phyloP scores from a whole-genome alignment of 176 grass and related monocot genomes.

The Bromus sterilis region DNA sequence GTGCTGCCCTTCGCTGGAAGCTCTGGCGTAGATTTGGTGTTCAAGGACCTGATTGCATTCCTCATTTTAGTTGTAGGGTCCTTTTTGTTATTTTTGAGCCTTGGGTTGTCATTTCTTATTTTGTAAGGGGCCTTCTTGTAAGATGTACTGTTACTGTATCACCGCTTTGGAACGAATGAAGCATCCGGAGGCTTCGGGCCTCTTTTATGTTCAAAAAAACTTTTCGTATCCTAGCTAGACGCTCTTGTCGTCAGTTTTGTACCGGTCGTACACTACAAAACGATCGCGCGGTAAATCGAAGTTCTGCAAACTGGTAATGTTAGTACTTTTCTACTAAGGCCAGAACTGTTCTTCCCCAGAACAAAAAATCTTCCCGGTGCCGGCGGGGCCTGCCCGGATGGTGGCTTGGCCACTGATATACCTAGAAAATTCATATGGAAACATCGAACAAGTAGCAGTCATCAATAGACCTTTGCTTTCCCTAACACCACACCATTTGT shows the following conservation, averaged over 20 bases:
- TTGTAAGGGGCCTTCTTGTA: too few relatives aligned
- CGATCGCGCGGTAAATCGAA: not conserved
- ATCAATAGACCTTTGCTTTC: conserved; percentile 4
- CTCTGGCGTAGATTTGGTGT: too few relatives aligned
- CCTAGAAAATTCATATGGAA: not conserved
- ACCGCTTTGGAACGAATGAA: too few relatives aligned
- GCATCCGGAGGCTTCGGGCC: too few relatives aligned
- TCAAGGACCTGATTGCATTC: too few relatives aligned
- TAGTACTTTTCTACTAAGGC: not conserved
- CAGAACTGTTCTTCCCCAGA: not conserved
- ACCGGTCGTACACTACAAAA: not conserved
- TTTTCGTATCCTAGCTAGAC: too few relatives aligned
- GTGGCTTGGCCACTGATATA: not conserved
- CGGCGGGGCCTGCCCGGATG: not conserved
- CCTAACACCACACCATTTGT: not conserved
- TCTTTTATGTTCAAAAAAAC: too few relatives aligned
- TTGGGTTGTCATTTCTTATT: too few relatives aligned
- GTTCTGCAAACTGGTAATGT: not conserved
- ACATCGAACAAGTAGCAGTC: not conserved
- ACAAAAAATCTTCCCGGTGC: not conserved
- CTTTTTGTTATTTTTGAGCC: too few relatives aligned
- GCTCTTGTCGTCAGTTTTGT: not conserved
- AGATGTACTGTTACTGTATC: too few relatives aligned
- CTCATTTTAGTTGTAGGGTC: too few relatives aligned
- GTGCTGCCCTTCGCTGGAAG: too few relatives aligned